These are phyloP conservation scores for Ceriops tagal DNA, from an alignment of 345 rosid species.

Conservation along the genomic window DNA sequence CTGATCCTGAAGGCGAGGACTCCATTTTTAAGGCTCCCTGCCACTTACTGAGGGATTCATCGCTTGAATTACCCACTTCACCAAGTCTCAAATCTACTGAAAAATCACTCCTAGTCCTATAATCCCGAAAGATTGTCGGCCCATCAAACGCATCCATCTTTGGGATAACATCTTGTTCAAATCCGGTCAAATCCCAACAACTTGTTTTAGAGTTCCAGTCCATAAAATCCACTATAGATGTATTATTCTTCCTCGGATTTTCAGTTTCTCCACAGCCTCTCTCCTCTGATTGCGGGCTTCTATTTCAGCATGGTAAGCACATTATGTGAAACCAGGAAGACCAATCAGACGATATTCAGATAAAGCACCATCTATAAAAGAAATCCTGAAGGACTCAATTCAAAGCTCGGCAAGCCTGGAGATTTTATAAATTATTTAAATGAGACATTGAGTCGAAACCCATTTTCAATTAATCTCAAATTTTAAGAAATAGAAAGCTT, in stretches of 20 bases:
- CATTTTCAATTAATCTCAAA: conserved; percentile 9
- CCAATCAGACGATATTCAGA: conserved; percentile 1
- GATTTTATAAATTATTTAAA: conserved; percentile 6
- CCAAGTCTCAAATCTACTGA: conserved; percentile 83
- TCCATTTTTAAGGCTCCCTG: conserved; percentile 37
- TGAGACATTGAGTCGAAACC: background rate
- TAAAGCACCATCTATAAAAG: background rate
- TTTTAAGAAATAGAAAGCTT: background rate
- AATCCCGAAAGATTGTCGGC: conserved; percentile 38
- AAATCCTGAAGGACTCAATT: conserved; percentile 1
- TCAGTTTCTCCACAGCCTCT: conserved; percentile 19
- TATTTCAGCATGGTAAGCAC: conserved; percentile 8
- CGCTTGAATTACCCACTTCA: conserved; percentile 38
- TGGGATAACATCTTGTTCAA: conserved; percentile 47
- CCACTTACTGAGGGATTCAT: conserved; percentile 40
- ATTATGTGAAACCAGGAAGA: background rate
- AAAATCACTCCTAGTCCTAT: conserved; percentile 37
- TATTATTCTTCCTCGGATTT: conserved; percentile 1
- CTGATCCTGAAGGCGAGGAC: conserved; percentile 34
- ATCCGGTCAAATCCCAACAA: conserved; percentile 51
- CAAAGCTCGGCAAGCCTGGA: background rate
- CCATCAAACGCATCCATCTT: conserved; percentile 34
- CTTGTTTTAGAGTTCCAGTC: conserved; percentile 71
- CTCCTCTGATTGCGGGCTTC: conserved; percentile 14
- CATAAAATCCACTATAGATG: conserved; percentile 32